phyloP scores from a whole-genome alignment of 2,329 filamentous ascomycete genomes.

The Diaporthe longicolla region DNA sequence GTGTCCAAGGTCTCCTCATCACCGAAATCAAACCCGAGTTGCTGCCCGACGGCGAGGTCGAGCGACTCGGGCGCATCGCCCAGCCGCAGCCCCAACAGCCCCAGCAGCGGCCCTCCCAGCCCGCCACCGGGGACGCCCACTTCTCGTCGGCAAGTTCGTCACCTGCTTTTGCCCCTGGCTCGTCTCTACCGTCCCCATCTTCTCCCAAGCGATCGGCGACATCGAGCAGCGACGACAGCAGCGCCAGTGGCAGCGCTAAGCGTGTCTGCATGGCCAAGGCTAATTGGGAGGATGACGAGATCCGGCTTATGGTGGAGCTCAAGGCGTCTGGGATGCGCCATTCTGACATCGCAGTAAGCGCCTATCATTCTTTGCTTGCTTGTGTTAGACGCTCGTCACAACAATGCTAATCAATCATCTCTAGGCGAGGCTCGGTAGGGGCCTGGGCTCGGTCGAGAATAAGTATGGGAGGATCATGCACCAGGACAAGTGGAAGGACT shows the following conservation, averaged over 20 bases:
- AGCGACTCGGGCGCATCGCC: no score
- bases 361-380: no score
- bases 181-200: no score
- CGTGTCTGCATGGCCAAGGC: not conserved
- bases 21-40: constrained; percentile 5
- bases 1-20: constrained; percentile 25
- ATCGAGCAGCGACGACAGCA: not conserved
- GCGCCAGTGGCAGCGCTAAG: not conserved
- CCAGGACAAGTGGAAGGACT: not conserved
- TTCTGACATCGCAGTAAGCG: constrained; percentile 10
- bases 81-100: not conserved
- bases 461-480: constrained; percentile 37
- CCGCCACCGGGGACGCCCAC: not conserved
- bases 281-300: constrained; percentile 29
- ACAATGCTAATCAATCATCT: not conserved
- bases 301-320: constrained; percentile 28
- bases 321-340: constrained; percentile 26
- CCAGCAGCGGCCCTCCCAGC: not conserved
- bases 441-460: constrained; percentile 37
- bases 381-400: not conserved
- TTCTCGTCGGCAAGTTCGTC: not conserved
- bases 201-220: not conserved
- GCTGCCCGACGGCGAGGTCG: constrained; percentile 6
- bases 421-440: constrained; percentile 31
- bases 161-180: no score